Base-by-base conservation (phyloP, 2,329 filamentous ascomycete genomes). In the Aspergillus phoenicis region DNA sequence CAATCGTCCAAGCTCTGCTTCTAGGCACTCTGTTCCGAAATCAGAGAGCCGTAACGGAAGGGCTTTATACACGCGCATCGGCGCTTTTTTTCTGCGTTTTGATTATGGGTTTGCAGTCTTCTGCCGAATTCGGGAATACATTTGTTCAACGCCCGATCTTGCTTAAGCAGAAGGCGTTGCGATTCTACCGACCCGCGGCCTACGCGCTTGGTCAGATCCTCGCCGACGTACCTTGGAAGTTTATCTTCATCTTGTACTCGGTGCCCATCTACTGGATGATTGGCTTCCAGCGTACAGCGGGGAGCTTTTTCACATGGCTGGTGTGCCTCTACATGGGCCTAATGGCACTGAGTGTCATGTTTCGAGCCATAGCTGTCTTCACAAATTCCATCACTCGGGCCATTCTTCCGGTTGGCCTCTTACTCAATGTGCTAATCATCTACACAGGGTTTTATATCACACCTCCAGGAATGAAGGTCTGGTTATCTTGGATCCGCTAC, bases 331-430 rank as follows among this genome's bases (percentile, higher is more conserved):
- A 62, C 33, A 38, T 62, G 15, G 57, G 52, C 8, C 60, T 56
- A 2, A 82, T 90, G 43, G 84, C 84, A 6, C 91, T 91, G 87
- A 91, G 89, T 0, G 77, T 91, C 2, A 89, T 91, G 73, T 91
- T 92, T 79, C 81, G 90, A 61, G 89, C 88, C 8, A 81, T 92
- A 2, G 90, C 87, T 7, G 90, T 87, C 63, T 64, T 90, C 10
- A 91, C 89, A 62, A 88, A 89, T 0, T 90, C 91, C 68, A 95
- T 94, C 62, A 89, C 94, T 71, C 90, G 89, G 39, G 91, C 91
- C 5, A 90, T 92, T 74, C 93, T 93, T 73, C 88, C 91, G 56
- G 90, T 90, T 6, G 88, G 90, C 13, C 82, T 90, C 1, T 84
- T 91, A 60, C 91, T 95, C 64, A 93, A 90, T 0, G 77, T 93